phyloP scores from a whole-genome alignment of 2,329 filamentous ascomycete genomes.

The Mycocentrospora acerina region DNA sequence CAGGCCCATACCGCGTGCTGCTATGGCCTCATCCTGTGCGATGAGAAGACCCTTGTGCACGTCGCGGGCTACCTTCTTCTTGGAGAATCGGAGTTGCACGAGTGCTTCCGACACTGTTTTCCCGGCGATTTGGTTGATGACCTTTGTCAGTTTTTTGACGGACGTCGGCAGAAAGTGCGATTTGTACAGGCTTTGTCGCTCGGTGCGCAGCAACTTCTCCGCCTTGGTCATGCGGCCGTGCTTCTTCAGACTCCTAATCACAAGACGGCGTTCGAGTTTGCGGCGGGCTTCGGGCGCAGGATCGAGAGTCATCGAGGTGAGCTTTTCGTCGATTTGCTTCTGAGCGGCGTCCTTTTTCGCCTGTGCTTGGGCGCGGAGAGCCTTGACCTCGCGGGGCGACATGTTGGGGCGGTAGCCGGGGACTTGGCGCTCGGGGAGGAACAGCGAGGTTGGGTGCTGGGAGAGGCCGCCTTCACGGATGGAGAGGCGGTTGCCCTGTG shows the following conservation, averaged over 20 bases:
- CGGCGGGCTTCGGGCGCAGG: constrained; percentile 72
- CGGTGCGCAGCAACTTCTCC: constrained; percentile 67
- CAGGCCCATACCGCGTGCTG: constrained; percentile 82
- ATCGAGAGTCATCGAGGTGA: constrained; percentile 60
- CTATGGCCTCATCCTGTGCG: constrained; percentile 79
- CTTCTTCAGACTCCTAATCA: constrained; percentile 71
- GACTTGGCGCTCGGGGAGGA: constrained; percentile 26
- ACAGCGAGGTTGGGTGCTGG: constrained; percentile 21
- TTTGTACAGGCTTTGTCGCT: constrained; percentile 60
- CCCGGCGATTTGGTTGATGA: constrained; percentile 85
- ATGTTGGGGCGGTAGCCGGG: constrained; percentile 25
- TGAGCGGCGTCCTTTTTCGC: constrained; percentile 7
- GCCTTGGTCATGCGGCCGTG: constrained; percentile 66
- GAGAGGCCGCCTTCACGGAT: constrained; percentile 21
- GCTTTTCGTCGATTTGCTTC: constrained; percentile 50
- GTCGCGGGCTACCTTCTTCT: constrained; percentile 87
- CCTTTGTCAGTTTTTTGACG: constrained; percentile 84
- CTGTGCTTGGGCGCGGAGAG: constrained; percentile 12
- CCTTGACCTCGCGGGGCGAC: constrained; percentile 14
- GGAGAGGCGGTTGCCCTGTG: constrained; percentile 5
- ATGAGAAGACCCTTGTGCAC: constrained; percentile 77
- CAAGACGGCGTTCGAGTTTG: constrained; percentile 80
- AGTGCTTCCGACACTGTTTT: constrained; percentile 95
- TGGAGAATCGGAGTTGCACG: constrained; percentile 90
- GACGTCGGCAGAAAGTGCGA: constrained; percentile 78